A percentile compares a stretch with the other conserved stretches of the same genome.
Conservation (phyloP, 495 filamentous ascomycete genomes). For the Annulohypoxylon stygium region DNA sequence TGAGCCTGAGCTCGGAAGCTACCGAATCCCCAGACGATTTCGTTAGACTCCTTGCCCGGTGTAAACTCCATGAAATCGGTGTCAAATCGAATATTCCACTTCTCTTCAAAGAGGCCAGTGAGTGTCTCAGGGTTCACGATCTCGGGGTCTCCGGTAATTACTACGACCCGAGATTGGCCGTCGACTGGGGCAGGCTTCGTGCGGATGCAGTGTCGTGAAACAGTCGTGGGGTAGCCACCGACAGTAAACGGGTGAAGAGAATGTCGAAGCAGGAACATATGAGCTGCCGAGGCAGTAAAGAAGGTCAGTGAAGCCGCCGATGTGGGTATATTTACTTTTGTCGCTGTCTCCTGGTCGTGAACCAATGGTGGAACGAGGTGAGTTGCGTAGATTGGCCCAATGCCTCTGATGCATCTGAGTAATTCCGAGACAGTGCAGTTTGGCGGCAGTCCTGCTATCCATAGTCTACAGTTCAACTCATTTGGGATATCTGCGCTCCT, state of each 20-base stretch:
- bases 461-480: conserved; percentile 53
- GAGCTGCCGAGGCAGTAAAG: conserved; percentile 48
- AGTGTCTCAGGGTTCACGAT: conserved; percentile 32
- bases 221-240: background rate
- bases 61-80: conserved; percentile 24
- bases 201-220: conserved; percentile 20
- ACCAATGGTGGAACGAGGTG: conserved; percentile 46
- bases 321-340: conserved; percentile 23
- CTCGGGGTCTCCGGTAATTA: conserved; percentile 24
- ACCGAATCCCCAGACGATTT: conserved; percentile 37
- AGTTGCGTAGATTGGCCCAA: conserved; percentile 50
- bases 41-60: conserved; percentile 4
- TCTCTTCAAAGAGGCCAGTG: background rate
- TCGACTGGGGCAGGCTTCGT: conserved; percentile 7
- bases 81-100: conserved; percentile 14
- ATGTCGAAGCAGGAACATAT: conserved; percentile 30
- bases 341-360: background rate
- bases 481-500: conserved; percentile 43
- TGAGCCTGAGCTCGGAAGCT: conserved; percentile 40
- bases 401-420: conserved; percentile 45
- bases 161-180: conserved; percentile 33
- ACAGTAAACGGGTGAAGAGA: conserved; percentile 15
- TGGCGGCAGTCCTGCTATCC: conserved; percentile 51
- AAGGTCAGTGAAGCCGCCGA: conserved; percentile 55
- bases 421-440: conserved; percentile 37